These are phyloP conservation scores for Phanerochaete sordida DNA, from an alignment of 768 basidiomycete genomes.

Conservation along the genomic window DNA sequence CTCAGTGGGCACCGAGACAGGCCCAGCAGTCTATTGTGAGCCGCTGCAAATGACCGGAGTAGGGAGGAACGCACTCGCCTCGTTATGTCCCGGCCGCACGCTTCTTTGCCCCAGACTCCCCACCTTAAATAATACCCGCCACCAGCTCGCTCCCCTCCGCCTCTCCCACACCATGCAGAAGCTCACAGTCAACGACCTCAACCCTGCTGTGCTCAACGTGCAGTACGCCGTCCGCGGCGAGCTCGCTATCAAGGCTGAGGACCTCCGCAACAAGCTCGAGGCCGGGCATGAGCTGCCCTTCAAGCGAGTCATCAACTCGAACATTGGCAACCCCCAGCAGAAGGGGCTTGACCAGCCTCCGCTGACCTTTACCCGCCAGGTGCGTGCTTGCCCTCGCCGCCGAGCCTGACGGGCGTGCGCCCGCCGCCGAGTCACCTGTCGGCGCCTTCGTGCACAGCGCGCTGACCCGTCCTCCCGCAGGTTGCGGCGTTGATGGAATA, in stretches of 20 bases:
- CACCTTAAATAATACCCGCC: background rate
- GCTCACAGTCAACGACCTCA: slow-evolving; percentile 70
- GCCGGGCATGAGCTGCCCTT: slow-evolving; percentile 64
- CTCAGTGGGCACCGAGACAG: background rate
- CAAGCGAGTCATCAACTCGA: slow-evolving; percentile 84
- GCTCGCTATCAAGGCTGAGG: slow-evolving; percentile 91
- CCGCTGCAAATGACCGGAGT: background rate
- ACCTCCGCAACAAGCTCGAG: slow-evolving; percentile 69
- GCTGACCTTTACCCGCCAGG: slow-evolving; percentile 91
- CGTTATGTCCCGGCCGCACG: slow-evolving; percentile 4
- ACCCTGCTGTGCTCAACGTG: slow-evolving; percentile 81
- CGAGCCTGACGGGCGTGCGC: background rate
- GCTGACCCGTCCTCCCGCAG: slow-evolving; percentile 36
- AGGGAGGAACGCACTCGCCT: slow-evolving; percentile 1
- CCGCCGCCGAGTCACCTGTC: background rate
- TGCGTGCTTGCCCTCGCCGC: slow-evolving; percentile 29
- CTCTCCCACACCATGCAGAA: slow-evolving; percentile 25
- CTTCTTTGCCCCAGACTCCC: slow-evolving; percentile 2
- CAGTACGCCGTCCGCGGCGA: slow-evolving; percentile 98
- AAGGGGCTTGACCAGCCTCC: slow-evolving; percentile 90
- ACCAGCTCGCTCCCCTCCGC: background rate
- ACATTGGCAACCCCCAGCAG: slow-evolving; percentile 98
- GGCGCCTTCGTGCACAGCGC: slow-evolving; percentile 5
- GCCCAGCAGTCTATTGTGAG: background rate
- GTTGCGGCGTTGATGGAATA: slow-evolving; percentile 91